These are phyloP conservation scores for Oryza rufipogon DNA, from an alignment of 176 grass and related monocot species.

Conservation along the genomic window DNA sequence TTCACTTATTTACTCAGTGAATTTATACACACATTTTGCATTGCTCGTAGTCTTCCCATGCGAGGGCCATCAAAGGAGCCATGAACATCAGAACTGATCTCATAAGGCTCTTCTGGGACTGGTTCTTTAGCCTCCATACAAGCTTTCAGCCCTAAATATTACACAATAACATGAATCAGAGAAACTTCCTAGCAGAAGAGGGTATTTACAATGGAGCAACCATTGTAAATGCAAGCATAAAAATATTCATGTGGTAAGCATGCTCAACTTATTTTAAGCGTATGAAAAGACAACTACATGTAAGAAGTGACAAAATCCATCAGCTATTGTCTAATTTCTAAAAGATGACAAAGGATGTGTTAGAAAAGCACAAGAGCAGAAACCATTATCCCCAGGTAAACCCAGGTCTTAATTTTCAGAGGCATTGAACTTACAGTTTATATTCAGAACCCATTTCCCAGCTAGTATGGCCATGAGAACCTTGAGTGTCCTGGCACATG, in stretches of 20 bases:
- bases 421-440: conserved; percentile 74
- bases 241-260: not conserved
- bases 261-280: not conserved
- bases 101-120: conserved; percentile 73
- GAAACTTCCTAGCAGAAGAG: conserved; percentile 1
- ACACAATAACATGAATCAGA: conserved; percentile 29
- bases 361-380: not conserved
- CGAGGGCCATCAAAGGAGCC: conserved; percentile 82
- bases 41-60: conserved; percentile 64
- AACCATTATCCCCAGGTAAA: not conserved
- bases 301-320: not conserved
- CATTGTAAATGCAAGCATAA: conserved; percentile 3
- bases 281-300: not conserved
- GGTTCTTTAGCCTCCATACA: conserved; percentile 69
- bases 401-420: not conserved
- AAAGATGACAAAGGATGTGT: not conserved
- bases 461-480: conserved; percentile 90
- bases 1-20: not conserved
- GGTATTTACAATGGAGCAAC: conserved; percentile 4
- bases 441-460: conserved; percentile 89
- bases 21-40: conserved; percentile 57
- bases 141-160: conserved; percentile 75
- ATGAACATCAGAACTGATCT: conserved; percentile 80
- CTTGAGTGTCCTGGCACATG: conserved; percentile 86
- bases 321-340: not conserved